Percentiles rank a stretch among this genome's conserved stretches.
These are phyloP conservation scores for Colletotrichum limetticola DNA, from an alignment of 2,329 filamentous ascomycete species.

Conservation along the genomic window DNA sequence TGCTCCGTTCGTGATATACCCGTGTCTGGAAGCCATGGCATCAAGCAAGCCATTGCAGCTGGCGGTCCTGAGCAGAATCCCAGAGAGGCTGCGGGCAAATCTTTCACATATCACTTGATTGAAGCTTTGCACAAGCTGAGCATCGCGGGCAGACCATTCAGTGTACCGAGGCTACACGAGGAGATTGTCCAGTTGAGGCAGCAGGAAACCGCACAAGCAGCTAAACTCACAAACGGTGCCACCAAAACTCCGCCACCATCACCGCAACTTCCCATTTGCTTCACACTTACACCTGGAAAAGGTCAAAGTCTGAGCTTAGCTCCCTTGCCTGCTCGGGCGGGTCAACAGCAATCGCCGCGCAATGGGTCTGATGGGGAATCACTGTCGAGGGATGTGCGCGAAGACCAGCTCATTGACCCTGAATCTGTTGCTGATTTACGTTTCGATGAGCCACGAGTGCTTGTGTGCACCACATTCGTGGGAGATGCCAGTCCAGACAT, in stretches of 20 bases:
- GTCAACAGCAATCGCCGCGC: constrained; percentile 44
- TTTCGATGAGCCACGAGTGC: constrained; percentile 71
- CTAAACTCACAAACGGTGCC: constrained; percentile 57
- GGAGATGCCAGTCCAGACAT: constrained; percentile 74
- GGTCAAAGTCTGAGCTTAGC: constrained; percentile 64
- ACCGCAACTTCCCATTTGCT: constrained; percentile 60
- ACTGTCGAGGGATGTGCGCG: constrained; percentile 40
- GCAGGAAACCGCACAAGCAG: constrained; percentile 54
- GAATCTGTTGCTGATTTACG: constrained; percentile 64
- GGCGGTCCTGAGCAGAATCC: constrained; percentile 62
- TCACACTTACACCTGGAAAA: constrained; percentile 66
- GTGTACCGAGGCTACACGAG: constrained; percentile 65
- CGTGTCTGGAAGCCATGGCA: constrained; percentile 62
- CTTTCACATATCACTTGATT: constrained; percentile 68
- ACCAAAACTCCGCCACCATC: constrained; percentile 47
- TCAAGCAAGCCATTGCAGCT: constrained; percentile 73
- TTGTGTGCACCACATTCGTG: constrained; percentile 75
- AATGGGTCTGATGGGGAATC: constrained; percentile 31
- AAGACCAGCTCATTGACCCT: constrained; percentile 57
- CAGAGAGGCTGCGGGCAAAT: constrained; percentile 57
- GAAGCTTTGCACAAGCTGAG: constrained; percentile 66
- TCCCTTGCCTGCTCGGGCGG: constrained; percentile 51
- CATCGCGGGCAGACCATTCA: constrained; percentile 62
- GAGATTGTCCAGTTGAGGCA: constrained; percentile 61
- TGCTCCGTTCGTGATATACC: constrained; percentile 65